Evolutionary conservation across 2,329 filamentous ascomycete species (phyloP), one percentile per base, ranked within the genome.

Genomic region (Zymoseptoria brevis): DNA sequence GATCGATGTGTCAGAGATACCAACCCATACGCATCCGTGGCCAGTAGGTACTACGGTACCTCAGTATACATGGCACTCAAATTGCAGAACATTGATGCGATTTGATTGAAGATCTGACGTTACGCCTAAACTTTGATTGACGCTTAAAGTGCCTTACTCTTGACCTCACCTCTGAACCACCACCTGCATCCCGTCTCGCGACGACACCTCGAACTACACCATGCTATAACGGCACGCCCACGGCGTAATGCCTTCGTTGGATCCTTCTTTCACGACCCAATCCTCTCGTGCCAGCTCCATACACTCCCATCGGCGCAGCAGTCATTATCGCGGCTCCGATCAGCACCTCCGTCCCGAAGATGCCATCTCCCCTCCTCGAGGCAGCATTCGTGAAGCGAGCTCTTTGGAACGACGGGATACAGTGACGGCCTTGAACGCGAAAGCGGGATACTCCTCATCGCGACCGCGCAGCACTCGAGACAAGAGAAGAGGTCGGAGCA

Each of bases 321-420:
- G 61, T 53, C 35, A 45, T 13, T 45, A 45, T 45, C 62, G 60
- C 59, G 60, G 61, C 35, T 60, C 58, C 9, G 52, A 55, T n/a
- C 62, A 61, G 51, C 58, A 86, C 63, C 85, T 96, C 50, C 87
- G 89, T 3, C 90, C 90, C 16, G 88, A 93, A 76, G 90, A 96
- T 83, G 90, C 90, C 57, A 89, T 90, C 74, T 84, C 86, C 1
- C 83, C 87, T 45, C 84, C 85, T 4, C 81, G 84, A 57, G 63
- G 58, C 41, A 63, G 61, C 53, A n/a, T 45, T 7, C 35, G 35
- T n/a, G 35, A 45, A 11, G 35, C 35, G 16, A 68, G 64, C 50
- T 68, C 69, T 1, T 55, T 73, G 24, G 71, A 66, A 9, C 62
- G 69, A 50, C 68, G 68, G 60, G 71, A 72, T 59, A 68, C 69